Base-by-base conservation (phyloP, 2,329 filamentous ascomycete species). In the Talaromyces amestolkiae region DNA sequence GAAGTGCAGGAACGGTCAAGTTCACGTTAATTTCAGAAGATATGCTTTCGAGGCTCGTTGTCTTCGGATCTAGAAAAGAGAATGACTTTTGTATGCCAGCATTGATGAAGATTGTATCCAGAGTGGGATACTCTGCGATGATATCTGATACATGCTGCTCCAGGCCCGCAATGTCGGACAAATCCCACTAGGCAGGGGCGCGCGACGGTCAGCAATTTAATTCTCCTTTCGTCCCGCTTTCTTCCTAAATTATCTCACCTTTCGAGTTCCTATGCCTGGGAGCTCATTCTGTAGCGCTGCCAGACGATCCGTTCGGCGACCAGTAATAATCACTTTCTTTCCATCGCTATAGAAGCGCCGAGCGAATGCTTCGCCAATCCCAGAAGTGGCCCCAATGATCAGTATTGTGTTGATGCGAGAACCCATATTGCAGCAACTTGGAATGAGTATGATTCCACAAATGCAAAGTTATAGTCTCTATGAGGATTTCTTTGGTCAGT, bases 351-450 rank as follows among this genome's bases (percentile, higher is more conserved):
- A 69, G 58, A 71, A 72, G 53, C 65, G 66, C 7, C 70, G 69
- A 31, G 71, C 69, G 33, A 74, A 70, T 22, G 66, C 69, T 54
- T 72, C 71, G 33, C 71, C 82, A 58, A 84, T 83, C 35, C 83
- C 82, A 17, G 78, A 80, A 15, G 81, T 84, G 45, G 66, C 76
- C 7, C 76, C 76, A 8, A 77, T 69, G 54, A 78, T 70, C 35
- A 77, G 72, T 45, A 67, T 59, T 24, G 63, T 65, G 39, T 65
- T 62, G 19, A 67, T 58, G 24, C 35, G 61, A 19, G 61, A 63
- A 62, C 45, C 35, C 60, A 62, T 62, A 54, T 39, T 41, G 60
- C 27, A 17, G 37, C 19, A 9, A 13, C 47, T 37, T 41, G 7
- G 22, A 11, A 11, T 17, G 54, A 37, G 35, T 24, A 3, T 1